Evolutionary conservation across 2,329 filamentous ascomycete species (phyloP), one percentile per base, ranked within the genome.

Genomic region (Phaeosphaeriaceae sp.): DNA sequence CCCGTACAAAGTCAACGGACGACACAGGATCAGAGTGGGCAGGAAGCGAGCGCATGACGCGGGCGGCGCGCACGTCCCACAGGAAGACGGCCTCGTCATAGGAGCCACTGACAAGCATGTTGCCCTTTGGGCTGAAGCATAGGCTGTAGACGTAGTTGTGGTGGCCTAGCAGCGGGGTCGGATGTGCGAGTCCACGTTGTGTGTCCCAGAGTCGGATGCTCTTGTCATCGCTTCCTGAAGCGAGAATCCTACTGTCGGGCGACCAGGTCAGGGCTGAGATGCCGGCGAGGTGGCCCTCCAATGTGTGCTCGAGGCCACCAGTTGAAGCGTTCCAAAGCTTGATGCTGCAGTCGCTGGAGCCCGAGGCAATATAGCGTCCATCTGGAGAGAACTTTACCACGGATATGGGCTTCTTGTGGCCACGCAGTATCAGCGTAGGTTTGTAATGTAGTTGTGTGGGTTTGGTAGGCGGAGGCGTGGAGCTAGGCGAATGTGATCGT

Each of bases 31-130:
- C 94, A 21, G 91, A 96, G 67, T 99, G 94, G 2, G 94, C 94
- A 1, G 94, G 94, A 30, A 99, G 76, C 54, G 88, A 92, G 46
- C 92, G 84, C 92, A 99, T 96, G 28, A 94, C 80, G 17, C 88
- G 81, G 0, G 91, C 92, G 0, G 91, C 90, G 12, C 94, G 83
- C 12, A 97, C 90, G 72, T 99, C 94, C 94, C 94, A 99, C 4
- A 99, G 76, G 58, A 96, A 97, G 0, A 99, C 91, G 4, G 94
- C 94, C 77, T 99, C 94, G 61, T 99, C 94, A 74, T 97, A 97
- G 57, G 90, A 95, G 11, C 94, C 94, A 59, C 90, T 95, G 13
- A 92, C 94, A 28, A 99, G 83, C 69, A 97, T 96, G 68, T 99
- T 99, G 18, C 94, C 94, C 73, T 97, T 97, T 1, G 94, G 94